Evolutionary conservation across 192 early-diverging fungal genomes (phyloP).

Genomic region (Thamnidium elegans): DNA sequence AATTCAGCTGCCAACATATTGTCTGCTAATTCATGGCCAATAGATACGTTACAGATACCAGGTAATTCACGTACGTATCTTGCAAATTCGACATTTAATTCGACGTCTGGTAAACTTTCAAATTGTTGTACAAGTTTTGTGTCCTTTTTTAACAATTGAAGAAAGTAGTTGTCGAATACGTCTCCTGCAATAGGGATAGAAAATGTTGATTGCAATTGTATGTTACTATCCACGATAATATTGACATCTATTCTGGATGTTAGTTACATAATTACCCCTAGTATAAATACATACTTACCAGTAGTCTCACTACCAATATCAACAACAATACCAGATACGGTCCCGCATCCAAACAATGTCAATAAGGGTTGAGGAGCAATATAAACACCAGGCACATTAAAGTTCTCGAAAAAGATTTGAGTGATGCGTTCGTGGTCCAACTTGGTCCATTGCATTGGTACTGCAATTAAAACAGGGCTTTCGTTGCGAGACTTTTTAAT

Average conservation of each 20-base stretch:
- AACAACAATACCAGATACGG: constrained; percentile 78
- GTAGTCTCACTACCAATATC: constrained; percentile 89
- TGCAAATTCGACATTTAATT: constrained; percentile 57
- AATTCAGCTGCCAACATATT: constrained; percentile 1
- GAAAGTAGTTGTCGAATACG: constrained; percentile 64
- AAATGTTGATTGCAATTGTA: constrained; percentile 58
- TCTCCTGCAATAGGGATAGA: constrained; percentile 68
- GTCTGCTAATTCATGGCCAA: constrained; percentile 21
- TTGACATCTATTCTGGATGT: constrained; percentile 55
- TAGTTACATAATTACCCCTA: neutral
- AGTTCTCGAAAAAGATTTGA: constrained; percentile 90
- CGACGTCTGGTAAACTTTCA: constrained; percentile 19
- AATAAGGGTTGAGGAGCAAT: constrained; percentile 83
- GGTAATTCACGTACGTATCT: constrained; percentile 52
- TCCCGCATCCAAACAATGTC: constrained; percentile 75
- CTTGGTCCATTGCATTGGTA: constrained; percentile 84
- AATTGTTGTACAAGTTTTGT: constrained; percentile 44
- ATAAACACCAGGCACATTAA: constrained; percentile 82
- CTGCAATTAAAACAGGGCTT: constrained; percentile 69
- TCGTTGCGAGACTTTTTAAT: constrained; percentile 77
- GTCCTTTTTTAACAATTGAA: constrained; percentile 59
- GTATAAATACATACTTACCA: constrained; percentile 41
- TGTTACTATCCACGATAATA: constrained; percentile 73
- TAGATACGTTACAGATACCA: constrained; percentile 38
- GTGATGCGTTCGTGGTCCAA: constrained; percentile 73